phyloP scores from a whole-genome alignment of 768 basidiomycete genomes.

The Hericium rajendrae region DNA sequence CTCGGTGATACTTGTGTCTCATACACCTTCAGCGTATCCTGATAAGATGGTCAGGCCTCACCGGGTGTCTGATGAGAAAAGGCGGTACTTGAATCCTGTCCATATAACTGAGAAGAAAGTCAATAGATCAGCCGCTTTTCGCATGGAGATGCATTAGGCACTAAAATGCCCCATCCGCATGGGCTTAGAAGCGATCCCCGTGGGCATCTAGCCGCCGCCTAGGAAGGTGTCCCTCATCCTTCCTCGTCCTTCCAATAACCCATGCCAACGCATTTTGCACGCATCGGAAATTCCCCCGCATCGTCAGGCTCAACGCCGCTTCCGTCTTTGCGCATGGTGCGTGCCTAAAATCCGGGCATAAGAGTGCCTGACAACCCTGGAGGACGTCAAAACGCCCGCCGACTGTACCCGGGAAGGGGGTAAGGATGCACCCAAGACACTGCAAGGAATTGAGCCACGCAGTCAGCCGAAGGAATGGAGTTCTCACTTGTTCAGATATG shows the following conservation, averaged over 20 bases:
- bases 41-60: not conserved
- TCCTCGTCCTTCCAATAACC: conserved; percentile 70
- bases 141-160: conserved; percentile 24
- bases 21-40: conserved; percentile 77
- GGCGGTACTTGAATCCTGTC: conserved; percentile 61
- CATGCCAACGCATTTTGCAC: conserved; percentile 42
- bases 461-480: not conserved
- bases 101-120: conserved; percentile 40
- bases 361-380: conserved; percentile 48
- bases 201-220: conserved; percentile 59
- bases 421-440: not conserved
- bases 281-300: conserved; percentile 57
- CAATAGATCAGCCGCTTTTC: not conserved
- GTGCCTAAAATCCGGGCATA: conserved; percentile 53
- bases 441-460: not conserved
- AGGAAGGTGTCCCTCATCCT: conserved; percentile 56
- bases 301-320: conserved; percentile 45
- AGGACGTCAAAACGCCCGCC: conserved; percentile 12
- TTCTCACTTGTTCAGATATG: not conserved
- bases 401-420: conserved; percentile 5
- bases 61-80: not conserved
- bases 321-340: conserved; percentile 52
- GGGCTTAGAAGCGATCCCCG: conserved; percentile 64
- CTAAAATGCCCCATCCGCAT: conserved; percentile 58
- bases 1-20: conserved; percentile 74